Evolutionary conservation across 1,139 yeast genomes (phyloP).

Genomic region (Geotrichum australiense): DNA sequence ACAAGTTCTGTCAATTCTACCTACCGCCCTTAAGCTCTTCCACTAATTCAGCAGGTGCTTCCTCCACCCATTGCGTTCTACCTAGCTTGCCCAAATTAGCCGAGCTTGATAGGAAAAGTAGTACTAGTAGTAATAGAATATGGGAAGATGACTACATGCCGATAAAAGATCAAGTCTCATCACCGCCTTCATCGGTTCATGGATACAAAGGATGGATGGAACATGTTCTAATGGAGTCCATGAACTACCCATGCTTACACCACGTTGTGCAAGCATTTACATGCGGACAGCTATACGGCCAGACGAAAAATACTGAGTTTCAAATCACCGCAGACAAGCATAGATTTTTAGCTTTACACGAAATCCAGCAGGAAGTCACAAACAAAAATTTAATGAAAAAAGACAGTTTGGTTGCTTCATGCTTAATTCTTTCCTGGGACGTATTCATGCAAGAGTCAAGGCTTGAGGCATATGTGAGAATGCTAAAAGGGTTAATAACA

Average conservation of each 20-base stretch:
- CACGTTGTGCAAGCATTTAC: slow-evolving; percentile 32
- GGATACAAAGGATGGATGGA: slow-evolving; percentile 30
- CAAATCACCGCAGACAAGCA: slow-evolving; percentile 26
- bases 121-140: not conserved
- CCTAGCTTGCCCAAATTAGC: slow-evolving; percentile 2
- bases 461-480: slow-evolving; percentile 26
- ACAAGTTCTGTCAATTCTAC: slow-evolving; percentile 10
- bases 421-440: slow-evolving; percentile 32
- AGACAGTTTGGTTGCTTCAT: slow-evolving; percentile 28
- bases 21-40: slow-evolving; percentile 11
- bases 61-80: not conserved
- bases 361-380: slow-evolving; percentile 25
- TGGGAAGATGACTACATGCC: too few relatives aligned
- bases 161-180: too few relatives aligned
- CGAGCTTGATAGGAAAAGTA: not conserved
- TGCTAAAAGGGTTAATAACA: slow-evolving; percentile 31
- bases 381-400: slow-evolving; percentile 23
- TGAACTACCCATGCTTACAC: slow-evolving; percentile 26
- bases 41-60: not conserved
- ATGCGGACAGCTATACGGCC: slow-evolving; percentile 25
- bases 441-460: slow-evolving; percentile 30
- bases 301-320: slow-evolving; percentile 22
- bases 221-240: slow-evolving; percentile 23
- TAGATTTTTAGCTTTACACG: slow-evolving; percentile 28
- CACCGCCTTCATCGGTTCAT: too few relatives aligned